A percentile compares a stretch with the other conserved stretches of the same genome.
phyloP scores from a whole-genome alignment of 2,329 filamentous ascomycete genomes.

The Venturia nashicola region DNA sequence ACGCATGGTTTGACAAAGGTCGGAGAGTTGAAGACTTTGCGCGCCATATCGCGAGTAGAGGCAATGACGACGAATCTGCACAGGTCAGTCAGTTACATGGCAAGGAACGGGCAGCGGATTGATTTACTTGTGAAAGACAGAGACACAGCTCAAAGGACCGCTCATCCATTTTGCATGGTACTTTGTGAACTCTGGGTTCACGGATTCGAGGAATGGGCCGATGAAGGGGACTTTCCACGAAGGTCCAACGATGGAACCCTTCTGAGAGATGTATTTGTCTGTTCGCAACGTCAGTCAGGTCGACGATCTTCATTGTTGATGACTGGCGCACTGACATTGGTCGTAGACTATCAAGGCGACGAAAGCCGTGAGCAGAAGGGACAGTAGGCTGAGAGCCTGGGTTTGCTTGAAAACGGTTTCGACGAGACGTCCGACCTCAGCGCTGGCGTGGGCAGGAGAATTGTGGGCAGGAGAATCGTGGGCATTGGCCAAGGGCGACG shows the following conservation, averaged over 20 bases:
- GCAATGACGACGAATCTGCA: constrained; percentile 90
- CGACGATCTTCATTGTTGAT: neutral
- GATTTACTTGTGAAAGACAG: constrained; percentile 90
- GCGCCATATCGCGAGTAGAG: constrained; percentile 84
- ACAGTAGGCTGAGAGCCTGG: constrained; percentile 3
- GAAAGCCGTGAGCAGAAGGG: constrained; percentile 7
- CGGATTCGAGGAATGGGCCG: constrained; percentile 86
- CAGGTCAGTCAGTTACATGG: neutral
- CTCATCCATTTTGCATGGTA: constrained; percentile 91
- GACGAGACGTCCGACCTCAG: neutral
- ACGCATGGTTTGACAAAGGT: constrained; percentile 89
- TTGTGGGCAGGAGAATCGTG: neutral
- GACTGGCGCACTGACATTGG: constrained; percentile 9
- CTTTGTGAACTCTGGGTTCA: constrained; percentile 82
- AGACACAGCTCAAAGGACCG: constrained; percentile 88
- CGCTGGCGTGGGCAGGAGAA: neutral
- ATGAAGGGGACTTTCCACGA: constrained; percentile 42
- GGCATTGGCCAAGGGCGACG: constrained; percentile 11
- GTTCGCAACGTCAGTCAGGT: constrained; percentile 1
- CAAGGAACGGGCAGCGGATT: no score
- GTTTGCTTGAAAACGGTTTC: neutral
- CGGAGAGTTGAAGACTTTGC: constrained; percentile 95
- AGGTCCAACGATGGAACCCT: constrained; percentile 35
- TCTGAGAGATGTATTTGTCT: constrained; percentile 36
- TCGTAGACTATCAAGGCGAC: constrained; percentile 10